phyloP scores from a whole-genome alignment of 1,284 basidiomycete species.

The Megacollybia platyphylla region DNA sequence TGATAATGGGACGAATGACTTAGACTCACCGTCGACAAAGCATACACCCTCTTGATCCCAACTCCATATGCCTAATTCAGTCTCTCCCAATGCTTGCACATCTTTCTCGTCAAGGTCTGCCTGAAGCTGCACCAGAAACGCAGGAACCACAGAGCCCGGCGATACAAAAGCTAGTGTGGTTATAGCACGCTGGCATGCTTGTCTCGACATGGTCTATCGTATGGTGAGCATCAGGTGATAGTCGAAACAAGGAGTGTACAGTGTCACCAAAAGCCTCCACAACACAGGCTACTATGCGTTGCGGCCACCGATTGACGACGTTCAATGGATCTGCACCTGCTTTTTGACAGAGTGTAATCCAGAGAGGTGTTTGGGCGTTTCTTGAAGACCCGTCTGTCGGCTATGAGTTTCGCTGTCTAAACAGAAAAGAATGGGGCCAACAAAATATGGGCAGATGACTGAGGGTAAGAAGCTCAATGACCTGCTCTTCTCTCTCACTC shows the following conservation, averaged over 20 bases:
- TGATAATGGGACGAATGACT: not conserved
- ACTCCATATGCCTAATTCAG: conserved; percentile 72
- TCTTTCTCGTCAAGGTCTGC: conserved; percentile 46
- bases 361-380: conserved; percentile 48
- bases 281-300: conserved; percentile 36
- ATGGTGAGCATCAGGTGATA: not conserved
- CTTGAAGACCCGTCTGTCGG: conserved; percentile 17
- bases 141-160: conserved; percentile 54
- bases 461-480: conserved; percentile 52
- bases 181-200: conserved; percentile 66
- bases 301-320: conserved; percentile 36
- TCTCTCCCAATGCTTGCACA: conserved; percentile 53
- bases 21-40: conserved; percentile 61
- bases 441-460: conserved; percentile 68
- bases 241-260: conserved; percentile 4
- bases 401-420: not conserved
- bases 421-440: conserved; percentile 17
- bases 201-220: conserved; percentile 32
- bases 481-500: conserved; percentile 23
- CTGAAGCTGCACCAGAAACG: conserved; percentile 54
- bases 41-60: conserved; percentile 67
- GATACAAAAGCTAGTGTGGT: conserved; percentile 73
- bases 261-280: conserved; percentile 29
- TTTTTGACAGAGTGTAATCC: conserved; percentile 76
- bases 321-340: conserved; percentile 57